Evolutionary conservation across 805 yeast species (phyloP).

Genomic region (Wickerhamiella sorbophila): DNA sequence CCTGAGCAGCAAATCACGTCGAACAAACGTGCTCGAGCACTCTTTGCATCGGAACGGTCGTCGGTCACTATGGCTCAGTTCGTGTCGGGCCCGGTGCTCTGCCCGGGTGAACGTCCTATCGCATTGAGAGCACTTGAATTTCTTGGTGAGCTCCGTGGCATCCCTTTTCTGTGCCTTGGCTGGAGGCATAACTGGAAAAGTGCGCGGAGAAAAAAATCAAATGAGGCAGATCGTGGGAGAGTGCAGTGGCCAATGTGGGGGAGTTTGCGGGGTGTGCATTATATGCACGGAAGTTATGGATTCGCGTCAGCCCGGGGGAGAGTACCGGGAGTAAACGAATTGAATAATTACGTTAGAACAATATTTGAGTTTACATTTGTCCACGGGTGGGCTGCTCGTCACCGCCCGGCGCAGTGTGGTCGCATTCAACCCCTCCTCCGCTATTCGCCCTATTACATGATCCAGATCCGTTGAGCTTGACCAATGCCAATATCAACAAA

Average conservation of each 20-base stretch:
- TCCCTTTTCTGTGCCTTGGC: background rate
- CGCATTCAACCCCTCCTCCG: too few species aligned
- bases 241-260: background rate
- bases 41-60: slow-evolving; percentile 63
- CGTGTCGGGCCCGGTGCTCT: slow-evolving; percentile 67
- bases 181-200: background rate
- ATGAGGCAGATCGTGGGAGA: background rate
- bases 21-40: slow-evolving; percentile 59
- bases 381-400: too few species aligned
- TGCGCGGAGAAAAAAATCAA: background rate
- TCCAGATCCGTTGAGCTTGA: too few species aligned
- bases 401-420: too few species aligned
- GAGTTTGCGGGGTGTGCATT: background rate
- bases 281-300: too few species aligned
- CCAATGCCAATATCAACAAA: too few species aligned
- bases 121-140: slow-evolving; percentile 66
- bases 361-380: too few species aligned
- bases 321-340: too few species aligned
- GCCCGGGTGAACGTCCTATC: slow-evolving; percentile 68
- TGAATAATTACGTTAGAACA: too few species aligned
- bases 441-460: too few species aligned
- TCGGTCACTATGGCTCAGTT: slow-evolving; percentile 65
- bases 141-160: slow-evolving; percentile 32
- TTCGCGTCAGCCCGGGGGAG: too few species aligned
- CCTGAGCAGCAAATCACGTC: slow-evolving; percentile 62